A percentile compares a stretch with the other conserved stretches of the same genome.
Conservation (phyloP, 2,329 filamentous ascomycete species). For the Hawksworthiomyces lignivorus region DNA sequence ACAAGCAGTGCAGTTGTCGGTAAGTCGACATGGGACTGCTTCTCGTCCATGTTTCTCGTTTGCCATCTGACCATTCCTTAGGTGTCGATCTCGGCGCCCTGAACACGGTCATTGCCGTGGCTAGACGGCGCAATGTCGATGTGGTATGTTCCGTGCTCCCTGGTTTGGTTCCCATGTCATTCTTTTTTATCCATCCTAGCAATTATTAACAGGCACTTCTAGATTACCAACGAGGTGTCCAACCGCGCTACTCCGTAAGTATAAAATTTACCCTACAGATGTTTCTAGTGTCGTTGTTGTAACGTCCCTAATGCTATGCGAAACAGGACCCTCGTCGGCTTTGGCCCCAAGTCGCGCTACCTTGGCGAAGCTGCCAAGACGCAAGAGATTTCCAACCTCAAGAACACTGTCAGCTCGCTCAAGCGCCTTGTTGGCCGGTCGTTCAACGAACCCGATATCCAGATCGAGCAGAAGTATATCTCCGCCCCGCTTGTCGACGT, state of each 20-base stretch:
- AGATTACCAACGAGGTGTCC: conserved; percentile 99
- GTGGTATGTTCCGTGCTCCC: conserved; percentile 65
- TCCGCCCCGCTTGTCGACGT: conserved; percentile 81
- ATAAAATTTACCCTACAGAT: too few relatives aligned
- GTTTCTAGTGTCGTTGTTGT: too few relatives aligned
- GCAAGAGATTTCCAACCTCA: conserved; percentile 98
- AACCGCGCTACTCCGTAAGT: conserved; percentile 97
- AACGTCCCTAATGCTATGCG: too few relatives aligned
- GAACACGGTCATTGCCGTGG: conserved; percentile 96
- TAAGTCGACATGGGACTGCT: conserved; percentile 3
- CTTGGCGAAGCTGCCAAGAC: conserved; percentile 95
- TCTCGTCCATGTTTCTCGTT: neutral
- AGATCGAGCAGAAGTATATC: conserved; percentile 86
- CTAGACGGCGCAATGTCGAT: conserved; percentile 96
- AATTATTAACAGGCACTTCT: conserved; percentile 17
- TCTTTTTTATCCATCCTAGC: neutral
- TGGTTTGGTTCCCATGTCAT: conserved; percentile 1
- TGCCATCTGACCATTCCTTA: conserved; percentile 20
- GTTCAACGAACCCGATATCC: conserved; percentile 83
- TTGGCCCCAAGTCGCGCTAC: conserved; percentile 88
- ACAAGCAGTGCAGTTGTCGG: conserved; percentile 18
- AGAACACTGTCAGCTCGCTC: conserved; percentile 91
- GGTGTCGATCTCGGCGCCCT: conserved; percentile 93
- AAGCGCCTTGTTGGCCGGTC: conserved; percentile 87
- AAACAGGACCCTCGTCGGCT: conserved; percentile 79